Conservation (phyloP, 108 stramenopile species). For the Stephanodiscus triporus region DNA sequence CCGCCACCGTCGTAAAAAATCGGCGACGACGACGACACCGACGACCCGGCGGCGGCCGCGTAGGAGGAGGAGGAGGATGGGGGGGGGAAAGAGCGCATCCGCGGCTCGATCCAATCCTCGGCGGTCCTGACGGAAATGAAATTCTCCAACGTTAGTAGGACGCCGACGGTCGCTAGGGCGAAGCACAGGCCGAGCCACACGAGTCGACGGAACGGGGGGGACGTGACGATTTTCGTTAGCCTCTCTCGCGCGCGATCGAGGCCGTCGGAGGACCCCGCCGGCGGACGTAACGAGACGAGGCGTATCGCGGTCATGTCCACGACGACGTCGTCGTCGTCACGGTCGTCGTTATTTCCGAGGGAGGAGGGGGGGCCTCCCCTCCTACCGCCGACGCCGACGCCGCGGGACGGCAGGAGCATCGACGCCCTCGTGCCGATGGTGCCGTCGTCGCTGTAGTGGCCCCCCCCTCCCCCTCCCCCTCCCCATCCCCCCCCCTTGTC, state of each 20-base stretch:
- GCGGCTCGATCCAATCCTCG: constrained; percentile 11
- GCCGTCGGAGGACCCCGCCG: not conserved
- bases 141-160: constrained; percentile 3
- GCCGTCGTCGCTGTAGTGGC: not conserved
- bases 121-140: not conserved
- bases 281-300: not conserved
- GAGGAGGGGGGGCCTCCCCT: not conserved
- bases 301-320: not conserved
- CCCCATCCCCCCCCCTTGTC: too few relatives aligned
- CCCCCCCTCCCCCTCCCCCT: not conserved
- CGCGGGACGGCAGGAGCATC: not conserved
- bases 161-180: not conserved
- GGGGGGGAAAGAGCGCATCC: too few relatives aligned
- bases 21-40: not conserved
- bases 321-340: not conserved
- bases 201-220: constrained; percentile 4
- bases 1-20: not conserved
- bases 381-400: not conserved
- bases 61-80: not conserved
- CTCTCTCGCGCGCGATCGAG: not conserved
- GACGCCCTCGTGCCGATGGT: constrained; percentile 5
- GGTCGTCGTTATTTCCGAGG: not conserved
- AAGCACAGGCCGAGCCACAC: not conserved
- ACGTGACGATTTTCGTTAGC: not conserved
- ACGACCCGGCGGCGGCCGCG: not conserved